Evolutionary conservation across 2,329 filamentous ascomycete genomes (phyloP).

Genomic region (Ophiostoma australiae): DNA sequence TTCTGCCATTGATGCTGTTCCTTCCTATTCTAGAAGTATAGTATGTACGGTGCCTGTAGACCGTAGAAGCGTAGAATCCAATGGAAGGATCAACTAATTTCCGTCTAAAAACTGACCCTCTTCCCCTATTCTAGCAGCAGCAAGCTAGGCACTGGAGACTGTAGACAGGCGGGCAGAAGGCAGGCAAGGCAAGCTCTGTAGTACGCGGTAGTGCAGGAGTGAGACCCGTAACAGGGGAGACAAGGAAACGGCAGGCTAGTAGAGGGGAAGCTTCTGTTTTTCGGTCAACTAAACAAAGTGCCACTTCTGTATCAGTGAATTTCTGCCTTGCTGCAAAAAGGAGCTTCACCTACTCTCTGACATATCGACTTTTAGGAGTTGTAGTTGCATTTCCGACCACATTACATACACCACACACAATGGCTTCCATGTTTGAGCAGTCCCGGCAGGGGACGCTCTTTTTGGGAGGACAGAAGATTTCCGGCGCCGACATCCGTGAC

Average conservation of each 20-base stretch:
- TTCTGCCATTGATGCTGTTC: constrained; percentile 12
- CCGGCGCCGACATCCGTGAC: constrained; percentile 90
- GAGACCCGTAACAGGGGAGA: background rate
- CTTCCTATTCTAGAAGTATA: constrained; percentile 18
- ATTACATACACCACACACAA: constrained; percentile 37
- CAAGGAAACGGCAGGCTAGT: background rate
- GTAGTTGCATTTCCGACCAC: background rate
- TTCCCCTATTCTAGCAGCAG: constrained; percentile 14
- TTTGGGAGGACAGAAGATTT: constrained; percentile 95
- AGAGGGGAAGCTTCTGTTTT: constrained; percentile 13
- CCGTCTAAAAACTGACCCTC: constrained; percentile 22
- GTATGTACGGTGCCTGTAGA: background rate
- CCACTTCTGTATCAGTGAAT: constrained; percentile 11
- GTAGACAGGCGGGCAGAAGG: background rate
- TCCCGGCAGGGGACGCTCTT: constrained; percentile 94
- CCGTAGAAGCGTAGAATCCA: constrained; percentile 8
- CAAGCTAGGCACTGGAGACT: background rate
- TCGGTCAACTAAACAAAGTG: constrained; percentile 12
- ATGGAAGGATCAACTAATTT: constrained; percentile 28
- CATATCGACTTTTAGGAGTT: background rate
- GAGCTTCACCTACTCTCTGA: constrained; percentile 16
- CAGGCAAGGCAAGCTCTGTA: constrained; percentile 1
- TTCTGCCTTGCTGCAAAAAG: constrained; percentile 22
- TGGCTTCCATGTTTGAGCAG: constrained; percentile 96
- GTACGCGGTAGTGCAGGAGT: constrained; percentile 3